Evolutionary conservation across 306 rosid genomes (phyloP), one percentile per base, ranked within the genome.

Genomic region (Mimosa pudica): DNA sequence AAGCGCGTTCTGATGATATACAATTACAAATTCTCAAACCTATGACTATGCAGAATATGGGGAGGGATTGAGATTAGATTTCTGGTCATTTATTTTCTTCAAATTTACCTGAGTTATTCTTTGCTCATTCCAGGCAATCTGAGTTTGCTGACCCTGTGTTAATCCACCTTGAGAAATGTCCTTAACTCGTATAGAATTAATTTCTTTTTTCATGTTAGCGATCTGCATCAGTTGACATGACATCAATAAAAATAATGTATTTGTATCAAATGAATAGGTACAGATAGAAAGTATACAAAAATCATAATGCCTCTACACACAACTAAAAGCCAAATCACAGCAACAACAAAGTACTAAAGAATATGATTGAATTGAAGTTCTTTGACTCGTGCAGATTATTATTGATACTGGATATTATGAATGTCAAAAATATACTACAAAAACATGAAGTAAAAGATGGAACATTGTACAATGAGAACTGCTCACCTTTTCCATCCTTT

Each of bases 141-240:
- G 98, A 79, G 90, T 90, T 83, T 91, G 98, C 84, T 95, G 98
- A 70, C 98, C 98, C 81, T 95, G 98, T 46, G 98, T 91, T 88
- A 95, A 84, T 11, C 98, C 98, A 76, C 98, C 98, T 86, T 95
- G 98, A 84, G 98, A 77, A 73, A 92, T 91, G 87, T 92, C 98
- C 85, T 95, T 95, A 87, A 85, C 93, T 77, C 97, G 95, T 82
- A 95, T 95, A 46, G 97, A 89, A 78, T 89, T 96, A 85, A 95
- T 95, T 87, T 95, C 98, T 86, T 95, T 95, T 87, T 89, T 95
- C 98, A 95, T 92, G 71, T 95, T 96, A 79, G 85, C 86, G 76
- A 92, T 89, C 98, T 95, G 87, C 75, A 89, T 58, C 66, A 16
- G 44, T 38, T 71, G 72, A 47, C 63, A 7, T 8, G 70, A 46